Percentiles rank a stretch among this genome's conserved stretches.
Conservation (phyloP, 2,329 filamentous ascomycete genomes). For the Botrytis cinerea region DNA sequence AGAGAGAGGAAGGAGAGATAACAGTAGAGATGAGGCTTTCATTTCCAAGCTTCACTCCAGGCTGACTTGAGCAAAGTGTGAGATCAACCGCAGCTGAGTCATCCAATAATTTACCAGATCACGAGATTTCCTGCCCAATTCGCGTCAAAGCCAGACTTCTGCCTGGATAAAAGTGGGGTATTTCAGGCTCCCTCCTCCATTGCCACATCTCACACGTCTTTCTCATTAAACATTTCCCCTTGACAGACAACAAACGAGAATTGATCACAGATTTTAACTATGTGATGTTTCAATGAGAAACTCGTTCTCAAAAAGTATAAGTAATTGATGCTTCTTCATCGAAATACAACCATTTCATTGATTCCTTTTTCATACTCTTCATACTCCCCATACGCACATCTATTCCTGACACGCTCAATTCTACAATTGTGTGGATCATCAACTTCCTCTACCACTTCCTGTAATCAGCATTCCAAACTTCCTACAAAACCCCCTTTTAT, state of each 20-base stretch:
- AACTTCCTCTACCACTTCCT: background rate
- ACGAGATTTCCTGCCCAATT: slow-evolving; percentile 9
- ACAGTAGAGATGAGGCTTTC: too few species aligned
- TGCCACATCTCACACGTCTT: background rate
- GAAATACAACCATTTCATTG: background rate
- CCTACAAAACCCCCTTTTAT: background rate
- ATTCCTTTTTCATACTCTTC: background rate
- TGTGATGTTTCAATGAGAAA: background rate
- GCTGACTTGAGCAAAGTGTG: background rate
- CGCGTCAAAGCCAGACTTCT: slow-evolving; percentile 12
- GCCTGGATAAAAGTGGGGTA: slow-evolving; percentile 19
- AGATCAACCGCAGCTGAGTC: background rate
- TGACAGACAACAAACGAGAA: background rate
- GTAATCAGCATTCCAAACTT: background rate
- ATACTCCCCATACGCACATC: background rate
- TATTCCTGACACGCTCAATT: background rate
- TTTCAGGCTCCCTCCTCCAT: background rate
- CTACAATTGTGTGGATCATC: background rate
- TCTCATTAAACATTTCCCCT: background rate
- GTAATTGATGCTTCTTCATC: slow-evolving; percentile 8
- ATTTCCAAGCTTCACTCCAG: slow-evolving; percentile 7
- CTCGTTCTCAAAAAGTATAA: slow-evolving; percentile 11
- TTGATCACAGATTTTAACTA: background rate
- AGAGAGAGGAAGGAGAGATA: background rate
- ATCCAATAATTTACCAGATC: background rate